phyloP scores from a whole-genome alignment of 75 land plant species.

The Picea sitchensis region DNA sequence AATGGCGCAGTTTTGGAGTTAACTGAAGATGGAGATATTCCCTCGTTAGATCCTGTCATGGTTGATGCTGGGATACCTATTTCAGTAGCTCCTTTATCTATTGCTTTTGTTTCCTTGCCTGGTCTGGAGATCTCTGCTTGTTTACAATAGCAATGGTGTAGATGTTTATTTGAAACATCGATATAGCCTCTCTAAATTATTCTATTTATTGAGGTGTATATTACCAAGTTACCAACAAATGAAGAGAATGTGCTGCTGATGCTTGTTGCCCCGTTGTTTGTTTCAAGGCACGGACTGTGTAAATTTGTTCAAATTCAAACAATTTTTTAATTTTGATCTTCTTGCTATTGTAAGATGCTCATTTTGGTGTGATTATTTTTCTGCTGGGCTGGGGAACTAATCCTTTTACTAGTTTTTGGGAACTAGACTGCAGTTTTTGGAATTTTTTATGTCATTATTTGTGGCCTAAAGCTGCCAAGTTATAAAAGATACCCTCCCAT shows the following conservation, averaged over 20 bases:
- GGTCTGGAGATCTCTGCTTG: slow-evolving; percentile 38
- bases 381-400: too few species aligned
- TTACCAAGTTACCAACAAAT: neutral
- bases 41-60: slow-evolving; percentile 24
- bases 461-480: too few species aligned
- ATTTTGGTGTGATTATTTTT: too few species aligned
- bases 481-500: too few species aligned
- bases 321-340: too few species aligned
- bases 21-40: slow-evolving; percentile 32
- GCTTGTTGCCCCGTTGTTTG: too few species aligned
- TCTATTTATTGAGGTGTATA: neutral
- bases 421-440: too few species aligned
- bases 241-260: neutral
- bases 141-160: neutral
- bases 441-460: too few species aligned
- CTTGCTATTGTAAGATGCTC: too few species aligned
- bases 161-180: neutral
- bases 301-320: too few species aligned
- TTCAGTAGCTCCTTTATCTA: slow-evolving; percentile 45
- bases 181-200: neutral
- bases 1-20: slow-evolving; percentile 44
- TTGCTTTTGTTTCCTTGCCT: slow-evolving; percentile 54
- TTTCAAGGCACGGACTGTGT: too few species aligned
- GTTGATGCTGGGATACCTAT: slow-evolving; percentile 29
- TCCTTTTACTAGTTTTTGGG: too few species aligned